Evolutionary conservation across 1,284 basidiomycete species (phyloP).

Genomic region (Boletellus sp.): DNA sequence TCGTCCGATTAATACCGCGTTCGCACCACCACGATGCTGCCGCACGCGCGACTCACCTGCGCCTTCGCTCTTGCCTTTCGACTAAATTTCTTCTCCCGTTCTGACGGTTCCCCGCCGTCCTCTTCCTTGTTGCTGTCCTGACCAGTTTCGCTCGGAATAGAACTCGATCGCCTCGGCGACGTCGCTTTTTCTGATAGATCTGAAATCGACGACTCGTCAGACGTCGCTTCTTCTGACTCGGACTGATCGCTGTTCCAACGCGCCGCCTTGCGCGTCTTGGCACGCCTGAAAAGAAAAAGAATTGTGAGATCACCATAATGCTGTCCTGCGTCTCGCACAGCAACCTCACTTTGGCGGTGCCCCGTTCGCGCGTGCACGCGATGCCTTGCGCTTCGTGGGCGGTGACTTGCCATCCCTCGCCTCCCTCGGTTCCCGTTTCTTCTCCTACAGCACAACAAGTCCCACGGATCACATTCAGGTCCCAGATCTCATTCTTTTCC

Average conservation of each 20-base stretch:
- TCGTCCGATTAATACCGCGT: neutral
- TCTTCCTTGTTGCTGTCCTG: constrained; percentile 32
- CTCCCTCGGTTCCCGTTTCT: constrained; percentile 31
- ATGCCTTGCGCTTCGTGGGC: constrained; percentile 41
- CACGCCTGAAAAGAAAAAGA: constrained; percentile 25
- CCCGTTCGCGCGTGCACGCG: constrained; percentile 37
- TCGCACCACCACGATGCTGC: too few relatives aligned
- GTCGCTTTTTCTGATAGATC: constrained; percentile 28
- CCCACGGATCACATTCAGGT: neutral
- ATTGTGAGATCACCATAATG: constrained; percentile 9
- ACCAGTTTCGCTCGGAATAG: constrained; percentile 25
- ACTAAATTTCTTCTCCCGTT: constrained; percentile 32
- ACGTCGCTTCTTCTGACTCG: constrained; percentile 33
- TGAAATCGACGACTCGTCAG: constrained; percentile 23
- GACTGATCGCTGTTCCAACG: constrained; percentile 34
- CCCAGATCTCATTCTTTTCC: neutral
- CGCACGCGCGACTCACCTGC: constrained; percentile 33
- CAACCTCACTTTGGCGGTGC: constrained; percentile 37
- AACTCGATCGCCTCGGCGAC: constrained; percentile 27
- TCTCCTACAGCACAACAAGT: constrained; percentile 24
- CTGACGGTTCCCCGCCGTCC: constrained; percentile 29
- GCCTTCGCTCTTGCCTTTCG: constrained; percentile 44
- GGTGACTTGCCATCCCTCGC: constrained; percentile 33
- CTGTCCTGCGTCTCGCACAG: neutral
- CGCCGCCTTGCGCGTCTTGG: constrained; percentile 32